These are phyloP conservation scores for Leishmania arabica DNA, from an alignment of 208 protist genomes.

Conservation along the genomic window DNA sequence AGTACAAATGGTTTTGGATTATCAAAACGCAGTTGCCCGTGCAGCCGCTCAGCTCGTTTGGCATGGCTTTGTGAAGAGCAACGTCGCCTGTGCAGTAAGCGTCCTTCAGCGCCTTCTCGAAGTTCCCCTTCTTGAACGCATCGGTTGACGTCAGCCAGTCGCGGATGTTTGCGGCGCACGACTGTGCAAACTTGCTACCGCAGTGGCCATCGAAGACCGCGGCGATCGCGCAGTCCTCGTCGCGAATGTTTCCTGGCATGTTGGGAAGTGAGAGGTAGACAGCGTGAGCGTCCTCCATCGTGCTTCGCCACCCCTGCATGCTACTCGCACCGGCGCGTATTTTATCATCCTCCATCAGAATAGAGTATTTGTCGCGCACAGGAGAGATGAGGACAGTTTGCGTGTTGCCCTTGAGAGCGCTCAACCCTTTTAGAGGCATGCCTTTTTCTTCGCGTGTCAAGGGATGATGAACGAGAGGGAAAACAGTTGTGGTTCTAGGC, in stretches of 20 bases:
- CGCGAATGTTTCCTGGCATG: conserved; percentile 56
- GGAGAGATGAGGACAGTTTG: conserved; percentile 77
- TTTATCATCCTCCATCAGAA: conserved; percentile 93
- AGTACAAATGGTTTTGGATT: conserved; percentile 91
- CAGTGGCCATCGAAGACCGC: conserved; percentile 91
- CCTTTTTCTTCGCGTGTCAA: conserved; percentile 4
- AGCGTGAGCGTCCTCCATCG: conserved; percentile 90
- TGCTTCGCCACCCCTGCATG: conserved; percentile 92
- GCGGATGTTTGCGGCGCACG: conserved; percentile 71
- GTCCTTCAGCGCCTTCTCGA: conserved; percentile 68
- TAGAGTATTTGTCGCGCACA: conserved; percentile 90
- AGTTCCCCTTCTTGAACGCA: conserved; percentile 61
- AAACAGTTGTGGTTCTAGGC: background rate
- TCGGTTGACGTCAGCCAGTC: conserved; percentile 70
- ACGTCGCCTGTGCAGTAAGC: conserved; percentile 76
- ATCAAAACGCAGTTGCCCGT: conserved; percentile 84
- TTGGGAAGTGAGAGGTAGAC: conserved; percentile 84
- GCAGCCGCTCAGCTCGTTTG: conserved; percentile 80
- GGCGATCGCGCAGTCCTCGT: conserved; percentile 81
- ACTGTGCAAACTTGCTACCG: conserved; percentile 82
- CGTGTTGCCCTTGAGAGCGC: conserved; percentile 61
- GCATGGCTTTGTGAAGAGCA: conserved; percentile 70
- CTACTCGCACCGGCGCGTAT: conserved; percentile 86
- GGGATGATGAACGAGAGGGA: conserved; percentile 1
- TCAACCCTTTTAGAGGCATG: conserved; percentile 61